Evolutionary conservation across 257 asterid species (phyloP).

Genomic region (Perilla frutescens): DNA sequence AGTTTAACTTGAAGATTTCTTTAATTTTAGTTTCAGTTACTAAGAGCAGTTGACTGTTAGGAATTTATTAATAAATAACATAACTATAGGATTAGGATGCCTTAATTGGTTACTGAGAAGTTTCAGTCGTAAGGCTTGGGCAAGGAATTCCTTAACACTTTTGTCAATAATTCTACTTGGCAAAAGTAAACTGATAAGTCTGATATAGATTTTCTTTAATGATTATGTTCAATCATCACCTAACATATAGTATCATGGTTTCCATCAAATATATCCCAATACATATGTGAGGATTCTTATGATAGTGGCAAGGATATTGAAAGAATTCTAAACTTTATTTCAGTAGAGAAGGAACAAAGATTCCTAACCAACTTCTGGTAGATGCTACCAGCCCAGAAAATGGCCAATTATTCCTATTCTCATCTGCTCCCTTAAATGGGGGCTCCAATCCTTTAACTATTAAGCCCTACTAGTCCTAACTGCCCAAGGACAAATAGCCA

Average conservation of each 20-base stretch:
- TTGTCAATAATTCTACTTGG: not conserved
- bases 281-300: not conserved
- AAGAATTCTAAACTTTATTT: not conserved
- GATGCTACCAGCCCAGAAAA: too few relatives aligned
- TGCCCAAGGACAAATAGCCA: not conserved
- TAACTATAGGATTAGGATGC: not conserved
- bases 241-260: not conserved
- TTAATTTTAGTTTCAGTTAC: not conserved
- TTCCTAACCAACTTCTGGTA: not conserved
- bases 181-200: not conserved
- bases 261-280: not conserved
- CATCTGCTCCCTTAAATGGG: not conserved
- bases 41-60: not conserved
- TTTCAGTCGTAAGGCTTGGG: not conserved
- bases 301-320: not conserved
- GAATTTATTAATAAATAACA: not conserved
- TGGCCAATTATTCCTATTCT: too few relatives aligned
- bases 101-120: not conserved
- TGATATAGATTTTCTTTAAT: not conserved
- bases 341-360: not conserved
- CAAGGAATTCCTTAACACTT: not conserved
- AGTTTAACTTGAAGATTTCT: not conserved
- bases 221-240: too few relatives aligned
- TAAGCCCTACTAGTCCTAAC: not conserved
- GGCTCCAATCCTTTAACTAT: not conserved